Evolutionary conservation across 768 basidiomycete species (phyloP).

Genomic region (Termitomyces sp.): DNA sequence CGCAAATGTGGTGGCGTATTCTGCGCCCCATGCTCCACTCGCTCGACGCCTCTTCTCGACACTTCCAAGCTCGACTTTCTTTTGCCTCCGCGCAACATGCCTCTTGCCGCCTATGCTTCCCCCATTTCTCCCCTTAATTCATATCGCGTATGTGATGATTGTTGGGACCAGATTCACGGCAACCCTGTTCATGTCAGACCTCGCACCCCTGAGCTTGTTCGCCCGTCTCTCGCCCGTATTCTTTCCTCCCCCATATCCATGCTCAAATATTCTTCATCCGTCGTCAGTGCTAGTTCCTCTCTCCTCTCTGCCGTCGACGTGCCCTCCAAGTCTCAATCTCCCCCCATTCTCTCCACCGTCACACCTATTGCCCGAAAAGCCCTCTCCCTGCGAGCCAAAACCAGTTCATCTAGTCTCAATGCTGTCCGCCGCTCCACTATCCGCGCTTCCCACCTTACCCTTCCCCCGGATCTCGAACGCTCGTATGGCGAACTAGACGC

Average conservation of each 20-base stretch:
- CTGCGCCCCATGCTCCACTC: slow-evolving; percentile 57
- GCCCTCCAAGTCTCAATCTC: slow-evolving; percentile 12
- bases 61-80: slow-evolving; percentile 66
- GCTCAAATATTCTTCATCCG: slow-evolving; percentile 20
- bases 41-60: slow-evolving; percentile 61
- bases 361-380: slow-evolving; percentile 21
- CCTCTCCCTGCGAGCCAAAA: slow-evolving; percentile 23
- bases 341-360: slow-evolving; percentile 15
- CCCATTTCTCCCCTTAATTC: slow-evolving; percentile 52
- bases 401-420: slow-evolving; percentile 29
- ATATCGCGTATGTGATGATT: slow-evolving; percentile 73
- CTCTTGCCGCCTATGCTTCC: slow-evolving; percentile 51
- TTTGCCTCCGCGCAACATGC: slow-evolving; percentile 63
- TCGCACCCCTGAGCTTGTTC: slow-evolving; percentile 27
- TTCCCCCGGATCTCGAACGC: slow-evolving; percentile 35
- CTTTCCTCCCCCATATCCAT: slow-evolving; percentile 35
- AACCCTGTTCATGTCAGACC: slow-evolving; percentile 38
- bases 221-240: slow-evolving; percentile 23
- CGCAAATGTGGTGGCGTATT: slow-evolving; percentile 81
- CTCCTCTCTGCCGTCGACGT: slow-evolving; percentile 20
- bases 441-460: slow-evolving; percentile 29
- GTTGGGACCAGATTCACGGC: slow-evolving; percentile 70
- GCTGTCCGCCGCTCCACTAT: slow-evolving; percentile 25
- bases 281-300: slow-evolving; percentile 28
- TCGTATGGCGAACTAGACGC: slow-evolving; percentile 68